phyloP scores from a whole-genome alignment of 176 grass and related monocot genomes.

The Poa pratensis region DNA sequence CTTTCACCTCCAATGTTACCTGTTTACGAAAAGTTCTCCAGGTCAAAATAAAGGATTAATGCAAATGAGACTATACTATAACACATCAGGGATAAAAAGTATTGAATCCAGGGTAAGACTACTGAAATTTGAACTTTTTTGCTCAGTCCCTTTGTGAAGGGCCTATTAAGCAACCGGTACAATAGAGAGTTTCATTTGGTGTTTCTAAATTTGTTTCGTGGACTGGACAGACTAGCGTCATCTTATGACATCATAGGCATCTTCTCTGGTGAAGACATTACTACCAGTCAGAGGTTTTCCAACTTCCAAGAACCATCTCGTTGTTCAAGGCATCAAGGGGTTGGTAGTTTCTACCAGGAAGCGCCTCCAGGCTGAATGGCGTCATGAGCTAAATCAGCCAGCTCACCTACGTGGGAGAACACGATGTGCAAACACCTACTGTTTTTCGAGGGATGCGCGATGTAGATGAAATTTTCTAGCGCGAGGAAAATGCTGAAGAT shows the following conservation, averaged over 20 bases:
- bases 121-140: neutral
- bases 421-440: neutral
- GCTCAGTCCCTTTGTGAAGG: neutral
- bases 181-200: neutral
- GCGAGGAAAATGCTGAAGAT: neutral
- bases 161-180: neutral
- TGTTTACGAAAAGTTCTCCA: neutral
- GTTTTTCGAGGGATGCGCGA: neutral
- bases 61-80: neutral
- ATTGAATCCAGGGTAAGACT: neutral
- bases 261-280: neutral
- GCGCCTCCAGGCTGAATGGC: neutral
- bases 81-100: neutral
- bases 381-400: neutral
- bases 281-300: neutral
- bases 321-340: neutral
- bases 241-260: neutral
- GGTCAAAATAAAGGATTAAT: neutral
- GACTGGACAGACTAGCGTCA: neutral
- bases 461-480: neutral
- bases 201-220: neutral
- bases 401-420: neutral
- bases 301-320: neutral
- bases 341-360: neutral
- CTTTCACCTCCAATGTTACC: conserved; percentile 94